Base-by-base conservation (phyloP, 1,284 basidiomycete genomes). In the Lentinula novae-zelandiae region DNA sequence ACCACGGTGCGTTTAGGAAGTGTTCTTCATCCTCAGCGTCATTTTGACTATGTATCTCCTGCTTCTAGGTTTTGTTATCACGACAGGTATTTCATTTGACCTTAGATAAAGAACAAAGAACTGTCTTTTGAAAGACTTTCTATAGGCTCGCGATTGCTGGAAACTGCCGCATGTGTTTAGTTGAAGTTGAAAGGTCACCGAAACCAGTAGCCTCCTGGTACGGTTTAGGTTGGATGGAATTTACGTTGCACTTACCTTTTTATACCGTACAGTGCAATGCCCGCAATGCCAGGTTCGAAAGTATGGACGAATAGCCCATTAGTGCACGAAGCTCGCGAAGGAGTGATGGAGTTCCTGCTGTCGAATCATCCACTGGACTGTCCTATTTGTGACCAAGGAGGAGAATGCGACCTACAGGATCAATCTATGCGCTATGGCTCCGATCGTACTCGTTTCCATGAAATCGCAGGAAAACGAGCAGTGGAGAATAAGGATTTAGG, bases 351-450 rank as follows among this genome's bases (percentile, higher is more conserved):
- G 75, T 98, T 99, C 78, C 82, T 99, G 42, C 87, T 99, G 60
- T 86, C 95, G 65, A 99, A 99, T 78, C 96, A 99, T 73, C 96
- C 96, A 2, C 83, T 99, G 63, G 96, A 99, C 74, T 99, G 96
- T 78, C 96, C 97, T 39, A 93, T 99, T 68, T 99, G 96, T 71
- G 97, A 99, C 75, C 95, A 96, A 77, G 94, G 93, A 75, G 94
- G 93, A 64, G 96, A 99, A 84, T 99, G 97, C 74, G 97, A 99
- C 74, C 83, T 99, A 22, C 96, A 99, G 81, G 96, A 99, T 78
- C 97, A 99, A 78, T 96, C 96, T 31, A 98, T 99, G 96, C 92
- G 96, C 60, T 99, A 99, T 73, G 96, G 96, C 53, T 92, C 95
- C 10, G 96, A 99, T 79, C 91, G 97, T 64, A 90, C 93, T 5